Conservation (phyloP, 495 filamentous ascomycete genomes). For the Aspergillus homomorphus region DNA sequence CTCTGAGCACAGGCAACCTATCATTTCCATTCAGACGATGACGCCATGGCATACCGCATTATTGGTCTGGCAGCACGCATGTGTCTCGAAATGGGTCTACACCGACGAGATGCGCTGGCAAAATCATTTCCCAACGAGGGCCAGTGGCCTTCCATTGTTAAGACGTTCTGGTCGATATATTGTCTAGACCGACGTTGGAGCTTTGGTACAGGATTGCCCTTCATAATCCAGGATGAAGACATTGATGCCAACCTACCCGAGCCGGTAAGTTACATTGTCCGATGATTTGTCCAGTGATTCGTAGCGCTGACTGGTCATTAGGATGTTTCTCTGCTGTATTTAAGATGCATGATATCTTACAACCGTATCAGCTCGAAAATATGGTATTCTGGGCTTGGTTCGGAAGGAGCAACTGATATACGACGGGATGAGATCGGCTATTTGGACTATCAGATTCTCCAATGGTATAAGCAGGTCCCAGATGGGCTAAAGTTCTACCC, state of each 20-base stretch:
- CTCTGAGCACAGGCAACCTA: conserved; percentile 63
- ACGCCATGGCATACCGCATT: conserved; percentile 74
- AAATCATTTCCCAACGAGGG: conserved; percentile 58
- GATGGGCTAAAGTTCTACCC: conserved; percentile 59
- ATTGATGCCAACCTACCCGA: conserved; percentile 75
- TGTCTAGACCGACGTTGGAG: conserved; percentile 79
- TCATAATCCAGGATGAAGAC: conserved; percentile 77
- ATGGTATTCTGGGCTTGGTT: conserved; percentile 60
- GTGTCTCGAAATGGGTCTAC: conserved; percentile 77
- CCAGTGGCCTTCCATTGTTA: conserved; percentile 57
- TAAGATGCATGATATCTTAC: conserved; percentile 76
- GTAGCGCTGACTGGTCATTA: conserved; percentile 28
- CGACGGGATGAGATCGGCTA: conserved; percentile 66
- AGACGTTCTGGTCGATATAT: conserved; percentile 79
- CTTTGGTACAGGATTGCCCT: conserved; percentile 76
- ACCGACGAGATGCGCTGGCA: conserved; percentile 69
- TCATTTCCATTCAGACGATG: conserved; percentile 77
- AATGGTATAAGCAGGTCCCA: conserved; percentile 70
- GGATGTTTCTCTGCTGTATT: conserved; percentile 64
- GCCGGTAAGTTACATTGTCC: conserved; percentile 54
- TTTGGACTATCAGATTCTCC: conserved; percentile 70
- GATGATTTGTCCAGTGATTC: background rate
- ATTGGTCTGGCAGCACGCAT: conserved; percentile 73
- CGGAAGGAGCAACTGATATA: conserved; percentile 49
- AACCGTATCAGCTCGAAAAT: conserved; percentile 73